These are phyloP conservation scores for Alnus glutinosa DNA, from an alignment of 306 rosid species.

Conservation along the genomic window DNA sequence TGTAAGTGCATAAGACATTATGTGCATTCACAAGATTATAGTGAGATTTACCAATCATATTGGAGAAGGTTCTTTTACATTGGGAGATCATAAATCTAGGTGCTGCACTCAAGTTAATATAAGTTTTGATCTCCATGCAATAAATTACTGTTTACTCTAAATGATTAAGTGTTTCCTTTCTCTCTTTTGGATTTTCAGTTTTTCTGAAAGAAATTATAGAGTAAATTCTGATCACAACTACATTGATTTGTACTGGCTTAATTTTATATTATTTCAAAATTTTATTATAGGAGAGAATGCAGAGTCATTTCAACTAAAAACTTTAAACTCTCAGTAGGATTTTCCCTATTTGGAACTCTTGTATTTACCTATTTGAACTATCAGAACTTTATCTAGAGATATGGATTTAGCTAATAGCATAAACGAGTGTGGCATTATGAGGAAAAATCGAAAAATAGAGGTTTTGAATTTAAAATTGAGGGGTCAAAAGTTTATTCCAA, in stretches of 20 bases:
- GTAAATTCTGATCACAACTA: neutral
- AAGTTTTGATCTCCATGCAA: neutral
- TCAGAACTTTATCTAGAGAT: neutral
- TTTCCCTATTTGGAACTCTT: neutral
- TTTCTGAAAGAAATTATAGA: neutral
- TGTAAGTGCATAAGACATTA: slow-evolving; percentile 47
- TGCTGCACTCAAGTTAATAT: neutral
- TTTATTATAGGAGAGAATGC: neutral
- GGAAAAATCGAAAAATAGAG: neutral
- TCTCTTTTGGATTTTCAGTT: neutral
- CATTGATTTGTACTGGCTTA: neutral
- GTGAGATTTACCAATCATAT: neutral
- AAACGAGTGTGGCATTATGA: neutral
- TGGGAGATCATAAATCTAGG: neutral
- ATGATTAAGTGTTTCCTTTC: neutral
- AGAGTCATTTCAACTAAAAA: neutral
- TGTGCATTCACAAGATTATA: neutral
- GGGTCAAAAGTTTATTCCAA: neutral
- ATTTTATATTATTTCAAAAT: neutral
- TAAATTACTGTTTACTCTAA: neutral
- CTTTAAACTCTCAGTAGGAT: neutral
- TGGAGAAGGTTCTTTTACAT: neutral
- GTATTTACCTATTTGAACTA: neutral
- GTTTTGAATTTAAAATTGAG: neutral
- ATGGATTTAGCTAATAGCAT: neutral